Evolutionary conservation across 257 asterid genomes (phyloP).

Genomic region (Ballota nigra): DNA sequence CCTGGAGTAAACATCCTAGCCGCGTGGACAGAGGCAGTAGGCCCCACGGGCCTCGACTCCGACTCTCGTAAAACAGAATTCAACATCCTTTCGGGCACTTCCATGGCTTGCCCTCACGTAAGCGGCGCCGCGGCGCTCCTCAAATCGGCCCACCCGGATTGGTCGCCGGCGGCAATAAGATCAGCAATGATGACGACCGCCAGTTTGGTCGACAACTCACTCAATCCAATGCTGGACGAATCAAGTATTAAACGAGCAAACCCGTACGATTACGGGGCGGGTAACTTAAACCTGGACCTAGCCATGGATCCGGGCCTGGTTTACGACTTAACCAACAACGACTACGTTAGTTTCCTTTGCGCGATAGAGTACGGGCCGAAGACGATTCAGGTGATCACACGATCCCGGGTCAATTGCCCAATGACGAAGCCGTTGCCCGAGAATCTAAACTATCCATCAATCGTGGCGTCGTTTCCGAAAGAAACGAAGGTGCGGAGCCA

Average conservation of each 20-base stretch:
- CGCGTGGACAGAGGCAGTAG: constrained; percentile 83
- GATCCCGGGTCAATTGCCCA: constrained; percentile 61
- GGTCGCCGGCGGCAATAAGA: constrained; percentile 86
- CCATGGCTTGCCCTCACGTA: constrained; percentile 92
- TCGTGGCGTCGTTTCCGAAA: constrained; percentile 53
- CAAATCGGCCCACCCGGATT: constrained; percentile 85
- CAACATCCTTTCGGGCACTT: constrained; percentile 80
- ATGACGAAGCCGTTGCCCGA: constrained; percentile 61
- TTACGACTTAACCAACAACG: constrained; percentile 56
- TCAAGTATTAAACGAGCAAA: constrained; percentile 60
- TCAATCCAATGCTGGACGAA: constrained; percentile 54
- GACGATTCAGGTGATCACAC: constrained; percentile 79
- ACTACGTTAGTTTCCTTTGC: constrained; percentile 69
- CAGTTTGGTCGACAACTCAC: constrained; percentile 37
- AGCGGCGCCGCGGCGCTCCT: constrained; percentile 92
- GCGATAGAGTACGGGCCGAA: constrained; percentile 64
- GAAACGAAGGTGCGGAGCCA: constrained; percentile 38
- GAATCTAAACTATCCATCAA: constrained; percentile 72
- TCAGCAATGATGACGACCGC: constrained; percentile 95
- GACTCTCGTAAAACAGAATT: constrained; percentile 68
- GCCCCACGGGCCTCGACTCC: constrained; percentile 69
- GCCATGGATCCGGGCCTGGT: constrained; percentile 88
- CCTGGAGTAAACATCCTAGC: constrained; percentile 88
- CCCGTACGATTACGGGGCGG: constrained; percentile 78
- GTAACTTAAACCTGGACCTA: constrained; percentile 62